Conservation (phyloP, 1,284 basidiomycete species). For the Trametes hirsuta region DNA sequence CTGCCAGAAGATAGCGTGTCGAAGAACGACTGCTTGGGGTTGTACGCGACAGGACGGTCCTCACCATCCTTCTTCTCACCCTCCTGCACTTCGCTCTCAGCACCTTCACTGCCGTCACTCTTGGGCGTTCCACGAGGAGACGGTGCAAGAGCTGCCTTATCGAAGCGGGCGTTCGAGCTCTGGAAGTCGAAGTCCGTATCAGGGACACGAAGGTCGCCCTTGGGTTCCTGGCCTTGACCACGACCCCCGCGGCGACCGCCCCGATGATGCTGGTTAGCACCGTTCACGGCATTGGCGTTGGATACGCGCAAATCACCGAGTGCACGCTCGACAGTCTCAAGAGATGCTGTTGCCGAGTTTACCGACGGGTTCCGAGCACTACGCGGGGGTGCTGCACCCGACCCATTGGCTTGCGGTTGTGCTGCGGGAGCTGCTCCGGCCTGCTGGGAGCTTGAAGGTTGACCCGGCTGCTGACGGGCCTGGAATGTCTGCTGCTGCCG, state of each 20-base stretch:
- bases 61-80: constrained; percentile 33
- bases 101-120: constrained; percentile 32
- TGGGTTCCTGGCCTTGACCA: constrained; percentile 39
- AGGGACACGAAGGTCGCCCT: constrained; percentile 52
- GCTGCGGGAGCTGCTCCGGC: constrained; percentile 22
- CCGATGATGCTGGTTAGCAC: constrained; percentile 29
- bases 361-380: constrained; percentile 48
- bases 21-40: constrained; percentile 78
- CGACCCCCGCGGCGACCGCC: constrained; percentile 46
- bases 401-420: constrained; percentile 23
- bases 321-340: constrained; percentile 79
- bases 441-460: constrained; percentile 30
- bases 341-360: constrained; percentile 71
- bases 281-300: constrained; percentile 20
- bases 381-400: constrained; percentile 25
- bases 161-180: constrained; percentile 73
- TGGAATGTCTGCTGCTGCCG: constrained; percentile 35
- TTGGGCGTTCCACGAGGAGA: constrained; percentile 29
- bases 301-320: constrained; percentile 73
- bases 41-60: constrained; percentile 54
- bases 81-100: constrained; percentile 25
- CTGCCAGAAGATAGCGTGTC: constrained; percentile 67
- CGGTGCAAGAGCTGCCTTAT: constrained; percentile 60
- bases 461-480: constrained; percentile 31
- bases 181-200: constrained; percentile 78